Base-by-base conservation (phyloP, 495 filamentous ascomycete genomes). In the Talaromyces borbonicus region DNA sequence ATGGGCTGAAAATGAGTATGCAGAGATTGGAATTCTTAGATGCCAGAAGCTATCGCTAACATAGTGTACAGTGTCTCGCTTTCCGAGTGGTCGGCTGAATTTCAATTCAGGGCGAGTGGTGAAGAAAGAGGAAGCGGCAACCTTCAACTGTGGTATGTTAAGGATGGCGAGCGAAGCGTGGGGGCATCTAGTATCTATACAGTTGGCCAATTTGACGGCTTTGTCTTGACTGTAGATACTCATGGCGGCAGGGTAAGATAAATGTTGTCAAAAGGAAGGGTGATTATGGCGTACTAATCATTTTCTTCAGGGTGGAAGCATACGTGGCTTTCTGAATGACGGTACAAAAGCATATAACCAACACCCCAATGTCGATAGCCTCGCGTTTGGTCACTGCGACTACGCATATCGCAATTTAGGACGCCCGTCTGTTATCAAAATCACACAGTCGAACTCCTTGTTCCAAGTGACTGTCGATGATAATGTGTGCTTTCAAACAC, bases 261-360 rank as follows among this genome's bases (percentile, higher is more conserved):
- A n/a, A n/a, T n/a, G n/a, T n/a, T n/a, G n/a, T n/a, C n/a, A n/a
- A n/a, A n/a, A n/a, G n/a, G n/a, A n/a, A n/a, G n/a, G n/a, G n/a
- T n/a, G n/a, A n/a, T n/a, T n/a, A n/a, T n/a, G n/a, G n/a, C n/a
- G n/a, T n/a, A n/a, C n/a, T n/a, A n/a, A n/a, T n/a, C n/a, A n/a
- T n/a, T 22, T 19, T 37, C 30, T 35, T 26, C 50, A 83, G 79
- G 81, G 78, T 41, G 85, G 92, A 47, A 87, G 81, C 56, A 68
- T 98, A 43, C 72, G 92, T 48, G 92, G 85, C 16, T 97, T 97
- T 69, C 65, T 98, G 57, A 98, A 97, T 62, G 92, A 97, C 61
- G 92, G 90, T 45, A 78, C 67, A 19, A 79, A 69, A 49, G 84
- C 92, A 58, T 95, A 85, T 73, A 85, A 80, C 56, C 72, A 72